phyloP scores from a whole-genome alignment of 352 stramenopile genomes.

The Lagenidium giganteum region DNA sequence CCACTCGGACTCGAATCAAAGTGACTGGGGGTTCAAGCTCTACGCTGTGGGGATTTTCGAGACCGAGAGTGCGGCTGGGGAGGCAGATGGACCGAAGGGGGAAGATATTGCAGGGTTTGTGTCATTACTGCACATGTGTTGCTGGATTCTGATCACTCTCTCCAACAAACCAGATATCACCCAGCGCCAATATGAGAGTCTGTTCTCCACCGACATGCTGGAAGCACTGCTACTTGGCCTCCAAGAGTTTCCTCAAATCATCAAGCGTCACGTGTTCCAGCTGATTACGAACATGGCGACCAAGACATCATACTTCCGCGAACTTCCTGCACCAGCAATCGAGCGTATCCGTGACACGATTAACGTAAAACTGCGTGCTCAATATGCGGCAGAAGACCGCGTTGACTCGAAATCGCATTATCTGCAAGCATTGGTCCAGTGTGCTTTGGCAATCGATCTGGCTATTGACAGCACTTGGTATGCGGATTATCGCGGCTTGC shows the following conservation, averaged over 20 bases:
- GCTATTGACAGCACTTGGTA: too few relatives aligned
- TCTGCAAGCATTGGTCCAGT: slow-evolving; percentile 54
- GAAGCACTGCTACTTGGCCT: slow-evolving; percentile 28
- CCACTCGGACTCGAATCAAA: slow-evolving; percentile 73
- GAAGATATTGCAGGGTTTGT: neutral
- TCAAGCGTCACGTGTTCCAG: slow-evolving; percentile 33
- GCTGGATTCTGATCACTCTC: slow-evolving; percentile 11
- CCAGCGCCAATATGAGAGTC: neutral
- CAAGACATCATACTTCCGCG: slow-evolving; percentile 27
- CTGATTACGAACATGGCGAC: slow-evolving; percentile 37
- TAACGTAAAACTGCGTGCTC: slow-evolving; percentile 40
- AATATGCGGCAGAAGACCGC: slow-evolving; percentile 39
- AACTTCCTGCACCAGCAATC: slow-evolving; percentile 27
- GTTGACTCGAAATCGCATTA: slow-evolving; percentile 56
- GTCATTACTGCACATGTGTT: slow-evolving; percentile 8
- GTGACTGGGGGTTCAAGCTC: slow-evolving; percentile 89
- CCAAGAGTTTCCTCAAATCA: slow-evolving; percentile 28
- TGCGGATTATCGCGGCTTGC: too few relatives aligned
- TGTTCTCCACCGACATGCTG: slow-evolving; percentile 29
- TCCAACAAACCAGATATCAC: neutral
- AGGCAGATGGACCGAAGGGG: neutral
- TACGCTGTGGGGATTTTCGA: slow-evolving; percentile 67
- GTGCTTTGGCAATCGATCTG: slow-evolving; percentile 47
- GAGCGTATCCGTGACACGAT: slow-evolving; percentile 35
- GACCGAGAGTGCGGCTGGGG: too few relatives aligned